phyloP scores from a whole-genome alignment of 2,329 filamentous ascomycete genomes.

The Aspergillus japonicus region DNA sequence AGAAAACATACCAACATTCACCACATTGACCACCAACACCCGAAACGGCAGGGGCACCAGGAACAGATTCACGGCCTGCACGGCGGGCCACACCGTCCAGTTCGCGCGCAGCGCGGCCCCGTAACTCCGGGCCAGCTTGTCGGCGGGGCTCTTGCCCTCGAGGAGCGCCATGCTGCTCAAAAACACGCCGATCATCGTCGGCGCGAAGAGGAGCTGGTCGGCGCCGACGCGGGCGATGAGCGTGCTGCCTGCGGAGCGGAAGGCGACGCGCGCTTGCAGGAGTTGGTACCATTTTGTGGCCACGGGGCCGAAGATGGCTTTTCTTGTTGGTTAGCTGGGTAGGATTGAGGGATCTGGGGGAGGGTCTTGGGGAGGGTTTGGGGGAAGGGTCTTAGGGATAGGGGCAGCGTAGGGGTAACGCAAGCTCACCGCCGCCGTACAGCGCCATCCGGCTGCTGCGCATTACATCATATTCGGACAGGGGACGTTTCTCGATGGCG shows the following conservation, averaged over 20 bases:
- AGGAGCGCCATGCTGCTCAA: slow-evolving; percentile 18
- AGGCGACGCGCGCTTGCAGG: slow-evolving; percentile 12
- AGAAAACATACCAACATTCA: slow-evolving; percentile 17
- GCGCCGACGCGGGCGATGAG: slow-evolving; percentile 13
- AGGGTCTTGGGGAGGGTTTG: too few species aligned
- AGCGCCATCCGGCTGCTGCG: slow-evolving; percentile 11
- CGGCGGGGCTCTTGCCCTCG: slow-evolving; percentile 11
- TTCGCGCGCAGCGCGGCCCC: slow-evolving; percentile 18
- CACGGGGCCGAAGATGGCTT: slow-evolving; percentile 17
- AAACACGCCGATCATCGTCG: slow-evolving; percentile 19
- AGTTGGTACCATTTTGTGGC: slow-evolving; percentile 21
- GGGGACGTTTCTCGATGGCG: slow-evolving; percentile 14
- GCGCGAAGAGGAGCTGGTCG: slow-evolving; percentile 17
- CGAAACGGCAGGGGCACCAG: slow-evolving; percentile 18
- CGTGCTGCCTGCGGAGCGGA: slow-evolving; percentile 3
- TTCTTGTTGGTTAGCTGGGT: not conserved
- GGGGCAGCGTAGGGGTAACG: not conserved
- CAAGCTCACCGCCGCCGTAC: slow-evolving; percentile 16
- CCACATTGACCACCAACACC: slow-evolving; percentile 17
- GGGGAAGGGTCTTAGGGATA: not conserved
- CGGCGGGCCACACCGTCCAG: slow-evolving; percentile 17
- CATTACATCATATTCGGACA: slow-evolving; percentile 12
- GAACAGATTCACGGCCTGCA: slow-evolving; percentile 16
- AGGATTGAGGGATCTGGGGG: too few species aligned
- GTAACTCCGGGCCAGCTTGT: slow-evolving; percentile 15